A percentile compares a stretch with the other conserved stretches of the same genome.
Conservation (phyloP, 2,329 filamentous ascomycete genomes). For the Hypoxylon sp. region DNA sequence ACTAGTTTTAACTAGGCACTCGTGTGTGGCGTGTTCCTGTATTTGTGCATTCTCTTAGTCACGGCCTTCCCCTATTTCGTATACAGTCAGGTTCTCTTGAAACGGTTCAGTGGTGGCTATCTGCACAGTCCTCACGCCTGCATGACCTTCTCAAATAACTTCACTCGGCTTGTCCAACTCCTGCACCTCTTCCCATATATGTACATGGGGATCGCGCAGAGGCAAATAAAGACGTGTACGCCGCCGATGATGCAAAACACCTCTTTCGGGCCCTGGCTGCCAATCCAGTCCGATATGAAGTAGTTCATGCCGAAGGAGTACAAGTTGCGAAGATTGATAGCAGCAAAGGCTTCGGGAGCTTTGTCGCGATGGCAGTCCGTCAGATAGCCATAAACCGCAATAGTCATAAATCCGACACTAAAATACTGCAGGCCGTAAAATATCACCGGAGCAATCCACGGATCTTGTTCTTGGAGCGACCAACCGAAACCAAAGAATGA, state of each 20-base stretch:
- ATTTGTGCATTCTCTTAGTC: background rate
- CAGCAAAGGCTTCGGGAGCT: conserved; percentile 52
- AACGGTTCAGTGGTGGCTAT: background rate
- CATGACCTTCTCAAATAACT: conserved; percentile 52
- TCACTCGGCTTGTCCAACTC: conserved; percentile 52
- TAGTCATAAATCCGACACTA: conserved; percentile 48
- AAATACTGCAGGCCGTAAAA: conserved; percentile 50
- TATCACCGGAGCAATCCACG: conserved; percentile 48
- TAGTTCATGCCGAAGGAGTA: conserved; percentile 56
- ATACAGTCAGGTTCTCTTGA: background rate
- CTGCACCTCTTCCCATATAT: conserved; percentile 55
- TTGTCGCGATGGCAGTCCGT: conserved; percentile 55
- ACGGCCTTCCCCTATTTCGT: background rate
- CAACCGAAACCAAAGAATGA: conserved; percentile 59
- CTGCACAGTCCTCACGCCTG: conserved; percentile 13
- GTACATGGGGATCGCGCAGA: conserved; percentile 55
- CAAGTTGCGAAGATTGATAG: conserved; percentile 51
- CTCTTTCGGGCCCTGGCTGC: conserved; percentile 52
- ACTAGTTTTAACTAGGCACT: background rate
- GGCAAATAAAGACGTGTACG: conserved; percentile 55
- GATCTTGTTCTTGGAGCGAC: conserved; percentile 41
- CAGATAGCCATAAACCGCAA: conserved; percentile 56
- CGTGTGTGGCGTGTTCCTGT: background rate
- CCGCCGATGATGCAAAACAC: conserved; percentile 55
- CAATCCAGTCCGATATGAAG: conserved; percentile 55